Evolutionary conservation across 2,329 filamentous ascomycete species (phyloP), one percentile per base, ranked within the genome.

Genomic region (Colletotrichum karsti): DNA sequence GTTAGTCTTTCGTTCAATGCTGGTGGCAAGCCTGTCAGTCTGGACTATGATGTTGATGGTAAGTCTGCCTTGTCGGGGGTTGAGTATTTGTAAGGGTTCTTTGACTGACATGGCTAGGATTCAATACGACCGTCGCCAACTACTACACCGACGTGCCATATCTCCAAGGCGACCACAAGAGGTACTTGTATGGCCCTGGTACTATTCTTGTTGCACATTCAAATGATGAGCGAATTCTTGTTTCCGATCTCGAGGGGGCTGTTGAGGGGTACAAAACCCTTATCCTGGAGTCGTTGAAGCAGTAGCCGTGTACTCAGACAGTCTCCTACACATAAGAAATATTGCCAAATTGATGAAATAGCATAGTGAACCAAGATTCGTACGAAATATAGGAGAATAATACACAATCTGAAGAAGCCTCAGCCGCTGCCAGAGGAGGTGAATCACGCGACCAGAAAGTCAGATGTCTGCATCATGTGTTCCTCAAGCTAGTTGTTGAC

Each of bases 61-160:
- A 74, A 72, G 81, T 72, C 13, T 7, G 10, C 1, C 13, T 24
- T 50, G 3, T 7, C 0, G 1, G 39, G n/a, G 4, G 8, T n/a
- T 20, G 26, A n/a, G 13, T 0, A 37, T 4, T 10, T 24, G 18
- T 6, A n/a, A 7, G 18, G 26, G 22, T 7, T 4, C 39, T 44
- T 71, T 75, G 41, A 73, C 55, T 65, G 1, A 30, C 12, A 15
- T n/a, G 5, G 12, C 5, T 39, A 89, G 88, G 92, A 0, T 98
- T 98, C 70, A 90, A 96, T 18, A 91, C 87, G 0, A 90, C 92
- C 50, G 90, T 92, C 0, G 93, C 95, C 50, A 98, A 97, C 77
- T 98, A 98, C 75, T 95, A 95, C 9, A 98, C 96, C 0, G 95
- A 98, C 78, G 90, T 98, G 26, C 93, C 94, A 1, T 90, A 93